Evolutionary conservation across 345 rosid species (phyloP).

Genomic region (Acer saccharum): DNA sequence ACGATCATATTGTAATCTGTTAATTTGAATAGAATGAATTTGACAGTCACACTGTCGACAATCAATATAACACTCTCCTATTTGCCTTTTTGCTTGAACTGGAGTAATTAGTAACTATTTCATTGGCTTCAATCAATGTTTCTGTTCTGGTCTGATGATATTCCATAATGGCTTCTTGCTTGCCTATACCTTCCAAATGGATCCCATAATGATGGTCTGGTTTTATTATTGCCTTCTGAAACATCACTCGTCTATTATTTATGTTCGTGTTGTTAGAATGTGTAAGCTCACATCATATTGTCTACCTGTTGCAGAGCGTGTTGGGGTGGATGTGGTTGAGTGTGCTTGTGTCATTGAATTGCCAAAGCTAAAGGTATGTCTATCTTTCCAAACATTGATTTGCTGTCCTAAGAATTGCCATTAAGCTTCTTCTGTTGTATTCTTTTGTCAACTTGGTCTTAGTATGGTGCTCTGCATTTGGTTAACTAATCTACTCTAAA

Average conservation of each 20-base stretch:
- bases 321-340: slow-evolving; percentile 83
- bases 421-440: not conserved
- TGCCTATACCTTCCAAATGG: not conserved
- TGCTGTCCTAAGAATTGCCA: not conserved
- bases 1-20: no score
- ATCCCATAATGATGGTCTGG: not conserved
- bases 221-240: not conserved
- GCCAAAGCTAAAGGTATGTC: slow-evolving; percentile 70
- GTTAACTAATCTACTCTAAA: not conserved
- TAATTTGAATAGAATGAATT: no score
- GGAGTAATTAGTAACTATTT: no score
- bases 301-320: slow-evolving; percentile 69
- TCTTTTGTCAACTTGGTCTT: not conserved
- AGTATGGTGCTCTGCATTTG: not conserved
- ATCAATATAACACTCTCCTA: no score
- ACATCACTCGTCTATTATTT: not conserved
- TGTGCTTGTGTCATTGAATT: slow-evolving; percentile 96
- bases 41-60: no score
- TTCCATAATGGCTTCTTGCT: not conserved
- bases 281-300: slow-evolving; percentile 14
- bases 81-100: no score
- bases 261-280: slow-evolving; percentile 4
- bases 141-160: not conserved
- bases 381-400: not conserved
- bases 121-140: no score